Evolutionary conservation across 2,329 filamentous ascomycete genomes (phyloP).

Genomic region (Blastomyces emzantsi): DNA sequence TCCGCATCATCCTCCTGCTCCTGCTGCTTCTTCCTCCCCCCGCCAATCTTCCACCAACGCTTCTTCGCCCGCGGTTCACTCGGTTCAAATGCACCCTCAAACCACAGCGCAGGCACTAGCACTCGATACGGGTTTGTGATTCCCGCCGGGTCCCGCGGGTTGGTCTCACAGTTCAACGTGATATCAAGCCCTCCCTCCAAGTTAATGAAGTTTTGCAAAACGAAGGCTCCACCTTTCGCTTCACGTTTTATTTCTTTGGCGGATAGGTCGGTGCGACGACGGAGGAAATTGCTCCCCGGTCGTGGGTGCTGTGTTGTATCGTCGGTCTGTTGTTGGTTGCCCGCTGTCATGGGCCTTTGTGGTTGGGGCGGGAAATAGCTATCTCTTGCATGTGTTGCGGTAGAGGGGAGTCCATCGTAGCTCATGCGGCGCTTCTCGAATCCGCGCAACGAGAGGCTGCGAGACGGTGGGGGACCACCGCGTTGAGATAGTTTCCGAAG

Average conservation of each 20-base stretch:
- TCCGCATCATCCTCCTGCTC: slow-evolving; percentile 16
- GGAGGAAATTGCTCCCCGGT: slow-evolving; percentile 48
- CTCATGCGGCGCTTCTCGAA: slow-evolving; percentile 26
- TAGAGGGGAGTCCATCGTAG: slow-evolving; percentile 26
- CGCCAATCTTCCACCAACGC: slow-evolving; percentile 25
- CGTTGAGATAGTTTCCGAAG: slow-evolving; percentile 42
- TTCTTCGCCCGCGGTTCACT: slow-evolving; percentile 29
- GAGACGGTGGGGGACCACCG: slow-evolving; percentile 35
- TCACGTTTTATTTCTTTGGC: slow-evolving; percentile 51
- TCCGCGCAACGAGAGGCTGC: slow-evolving; percentile 23
- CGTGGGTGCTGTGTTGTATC: slow-evolving; percentile 20
- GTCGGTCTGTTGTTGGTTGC: slow-evolving; percentile 10
- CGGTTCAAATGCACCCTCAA: slow-evolving; percentile 36
- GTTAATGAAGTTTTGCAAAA: slow-evolving; percentile 54
- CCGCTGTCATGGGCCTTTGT: slow-evolving; percentile 10
- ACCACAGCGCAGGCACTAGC: slow-evolving; percentile 66
- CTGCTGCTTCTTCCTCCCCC: slow-evolving; percentile 22
- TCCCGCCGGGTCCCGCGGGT: slow-evolving; percentile 72
- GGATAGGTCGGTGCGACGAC: slow-evolving; percentile 60
- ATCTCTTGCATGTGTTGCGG: slow-evolving; percentile 22
- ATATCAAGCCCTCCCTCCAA: slow-evolving; percentile 79
- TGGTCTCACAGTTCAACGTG: slow-evolving; percentile 81
- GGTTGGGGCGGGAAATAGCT: slow-evolving; percentile 25
- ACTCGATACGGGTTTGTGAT: slow-evolving; percentile 82
- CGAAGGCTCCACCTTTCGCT: slow-evolving; percentile 43